These are phyloP conservation scores for Pythium guiyangense DNA, from an alignment of 352 stramenopile species.

Conservation along the genomic window DNA sequence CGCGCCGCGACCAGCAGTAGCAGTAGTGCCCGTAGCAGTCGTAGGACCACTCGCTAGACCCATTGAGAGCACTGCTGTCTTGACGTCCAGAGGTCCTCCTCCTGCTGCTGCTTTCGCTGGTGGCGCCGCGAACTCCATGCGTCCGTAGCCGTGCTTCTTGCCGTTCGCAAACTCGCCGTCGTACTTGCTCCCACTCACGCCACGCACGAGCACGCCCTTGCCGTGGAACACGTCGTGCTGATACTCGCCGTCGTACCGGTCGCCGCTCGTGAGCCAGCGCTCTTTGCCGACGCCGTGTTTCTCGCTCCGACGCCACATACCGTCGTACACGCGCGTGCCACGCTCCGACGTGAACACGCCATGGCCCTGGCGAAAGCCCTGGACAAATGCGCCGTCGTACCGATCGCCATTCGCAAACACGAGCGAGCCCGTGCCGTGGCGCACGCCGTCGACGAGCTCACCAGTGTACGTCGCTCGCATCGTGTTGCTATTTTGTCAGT, in stretches of 20 bases:
- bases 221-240: slow-evolving; percentile 50
- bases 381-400: slow-evolving; percentile 56
- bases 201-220: slow-evolving; percentile 35
- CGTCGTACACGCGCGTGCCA: slow-evolving; percentile 45
- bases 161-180: slow-evolving; percentile 53
- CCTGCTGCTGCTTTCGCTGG: neutral
- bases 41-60: no score
- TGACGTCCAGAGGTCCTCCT: slow-evolving; percentile 5
- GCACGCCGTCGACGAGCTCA: slow-evolving; percentile 50
- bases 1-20: neutral
- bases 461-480: slow-evolving; percentile 56
- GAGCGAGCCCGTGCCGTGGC: slow-evolving; percentile 44
- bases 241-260: slow-evolving; percentile 68
- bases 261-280: slow-evolving; percentile 37
- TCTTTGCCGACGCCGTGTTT: slow-evolving; percentile 53
- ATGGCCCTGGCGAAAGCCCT: slow-evolving; percentile 52
- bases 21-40: neutral
- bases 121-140: slow-evolving; percentile 48
- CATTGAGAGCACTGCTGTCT: slow-evolving; percentile 1
- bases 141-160: slow-evolving; percentile 43
- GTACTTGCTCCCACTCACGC: slow-evolving; percentile 44
- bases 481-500: no score
- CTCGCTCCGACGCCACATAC: slow-evolving; percentile 51
- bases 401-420: slow-evolving; percentile 60
- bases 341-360: slow-evolving; percentile 54